Base-by-base conservation (phyloP, 495 filamentous ascomycete species). In the Annulohypoxylon nitens region DNA sequence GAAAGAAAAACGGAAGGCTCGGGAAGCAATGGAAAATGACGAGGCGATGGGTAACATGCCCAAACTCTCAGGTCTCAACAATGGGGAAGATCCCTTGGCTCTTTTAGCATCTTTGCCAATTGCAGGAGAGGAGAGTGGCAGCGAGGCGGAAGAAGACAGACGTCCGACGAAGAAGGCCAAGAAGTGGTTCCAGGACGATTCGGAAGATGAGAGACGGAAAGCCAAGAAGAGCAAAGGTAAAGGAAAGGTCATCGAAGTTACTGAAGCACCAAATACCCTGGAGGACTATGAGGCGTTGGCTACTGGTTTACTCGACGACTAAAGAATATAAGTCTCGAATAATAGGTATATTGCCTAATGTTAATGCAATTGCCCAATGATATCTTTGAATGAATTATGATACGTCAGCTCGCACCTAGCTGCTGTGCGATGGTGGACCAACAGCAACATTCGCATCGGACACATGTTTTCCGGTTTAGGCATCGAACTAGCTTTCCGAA, bases 231-330 rank as follows among this genome's bases (percentile, higher is more conserved):
- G 79, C 76, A 87, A 85, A 79, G 77, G 78, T 3, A 85, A 78
- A 70, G 78, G 76, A 9, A 86, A 82, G 75, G 83, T 88, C 53
- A 85, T 87, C 71, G 83, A 87, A 71, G 83, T 86, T 68, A 84
- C 83, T 25, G 82, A 88, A 45, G 89, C 92, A 80, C 93, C 93
- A 62, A 90, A 95, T 80, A 97, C 91, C 25, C 80, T 97, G 82
- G 93, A 95, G 75, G 93, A 97, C 86, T 83, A 97, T 79, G 95
- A 98, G 81, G 90, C 91, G 61, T 76, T 97, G 86, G 95, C 95
- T 71, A 88, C 91, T 71, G 94, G 93, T 1, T 82, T 98, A 77
- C 84, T 98, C 76, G 91, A 87, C 60, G 85, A 83, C 59, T 85
- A 51, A 67, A 18, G 26, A 30, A 47, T 43, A 41, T 25, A 23